These are phyloP conservation scores for Tetrastigma voinierianum DNA, from an alignment of 164 flowering plant species.

Conservation along the genomic window DNA sequence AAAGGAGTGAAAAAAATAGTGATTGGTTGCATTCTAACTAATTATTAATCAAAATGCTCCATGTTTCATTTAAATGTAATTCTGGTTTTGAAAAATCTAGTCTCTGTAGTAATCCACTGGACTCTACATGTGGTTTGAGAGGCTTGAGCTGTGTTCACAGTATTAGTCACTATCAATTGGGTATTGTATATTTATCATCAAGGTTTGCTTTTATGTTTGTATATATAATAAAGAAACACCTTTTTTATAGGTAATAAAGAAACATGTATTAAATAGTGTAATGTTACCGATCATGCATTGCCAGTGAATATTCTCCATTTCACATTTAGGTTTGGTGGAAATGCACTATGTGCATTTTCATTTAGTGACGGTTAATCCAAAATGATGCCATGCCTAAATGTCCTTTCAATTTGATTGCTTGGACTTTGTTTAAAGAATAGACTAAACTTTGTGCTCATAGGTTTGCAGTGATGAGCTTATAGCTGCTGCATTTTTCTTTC, in stretches of 20 bases:
- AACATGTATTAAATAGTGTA: neutral
- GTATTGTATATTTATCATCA: neutral
- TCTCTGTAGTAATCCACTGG: too few species aligned
- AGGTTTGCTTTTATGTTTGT: neutral
- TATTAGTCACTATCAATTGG: neutral
- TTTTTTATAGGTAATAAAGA: neutral
- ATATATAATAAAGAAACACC: neutral
- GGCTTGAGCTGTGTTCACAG: too few species aligned
- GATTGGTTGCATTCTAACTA: too few species aligned
- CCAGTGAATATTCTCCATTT: neutral
- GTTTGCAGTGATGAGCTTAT: too few species aligned
- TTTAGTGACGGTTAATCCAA: neutral
- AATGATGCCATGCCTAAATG: neutral
- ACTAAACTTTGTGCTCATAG: too few species aligned
- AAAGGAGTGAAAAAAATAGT: too few species aligned
- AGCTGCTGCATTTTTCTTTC: neutral
- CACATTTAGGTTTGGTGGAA: neutral
- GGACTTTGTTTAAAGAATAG: neutral
- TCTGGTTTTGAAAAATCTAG: too few species aligned
- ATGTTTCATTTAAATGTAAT: too few species aligned
- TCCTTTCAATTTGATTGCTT: neutral
- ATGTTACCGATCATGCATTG: neutral
- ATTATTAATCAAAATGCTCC: too few species aligned
- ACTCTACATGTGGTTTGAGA: too few species aligned
- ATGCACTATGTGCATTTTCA: neutral